A percentile compares a stretch with the other conserved stretches of the same genome.
phyloP scores from a whole-genome alignment of 306 rosid species.

The Gastrolobium bilobum region DNA sequence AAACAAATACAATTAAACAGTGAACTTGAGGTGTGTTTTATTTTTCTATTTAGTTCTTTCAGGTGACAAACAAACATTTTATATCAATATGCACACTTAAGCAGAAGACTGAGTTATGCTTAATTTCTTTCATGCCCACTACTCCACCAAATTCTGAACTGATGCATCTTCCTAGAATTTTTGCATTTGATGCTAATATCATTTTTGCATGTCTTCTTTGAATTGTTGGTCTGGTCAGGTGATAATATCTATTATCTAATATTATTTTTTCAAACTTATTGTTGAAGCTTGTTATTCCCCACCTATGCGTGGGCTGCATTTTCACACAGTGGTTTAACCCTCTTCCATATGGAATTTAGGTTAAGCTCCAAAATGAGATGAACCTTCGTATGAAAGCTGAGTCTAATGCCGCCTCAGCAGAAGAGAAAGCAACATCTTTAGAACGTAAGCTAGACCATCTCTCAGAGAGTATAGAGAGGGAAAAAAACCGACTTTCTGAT shows the following conservation, averaged over 20 bases:
- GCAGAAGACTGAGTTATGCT: conserved; percentile 2
- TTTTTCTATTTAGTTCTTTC: not conserved
- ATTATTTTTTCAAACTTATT: conserved; percentile 2
- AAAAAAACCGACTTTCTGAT: conserved; percentile 62
- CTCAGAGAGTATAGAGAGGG: conserved; percentile 73
- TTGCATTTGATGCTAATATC: conserved; percentile 4
- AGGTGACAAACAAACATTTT: conserved; percentile 10
- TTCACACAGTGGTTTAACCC: conserved; percentile 17
- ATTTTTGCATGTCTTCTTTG: not conserved
- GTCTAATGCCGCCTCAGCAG: conserved; percentile 69
- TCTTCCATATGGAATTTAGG: conserved; percentile 57
- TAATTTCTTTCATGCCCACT: not conserved
- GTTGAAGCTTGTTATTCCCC: conserved; percentile 24
- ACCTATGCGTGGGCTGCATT: not conserved
- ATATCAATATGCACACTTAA: conserved; percentile 20
- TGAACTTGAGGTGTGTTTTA: conserved; percentile 68
- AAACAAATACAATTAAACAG: conserved; percentile 67
- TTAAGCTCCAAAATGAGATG: conserved; percentile 75
- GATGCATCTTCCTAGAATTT: not conserved
- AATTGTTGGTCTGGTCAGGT: conserved; percentile 34
- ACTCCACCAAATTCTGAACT: not conserved
- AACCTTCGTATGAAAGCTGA: conserved; percentile 80
- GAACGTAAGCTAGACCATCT: conserved; percentile 70
- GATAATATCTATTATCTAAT: not conserved
- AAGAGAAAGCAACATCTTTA: conserved; percentile 69